phyloP scores from a whole-genome alignment of 306 rosid species.

The Citrullus mucosospermus region DNA sequence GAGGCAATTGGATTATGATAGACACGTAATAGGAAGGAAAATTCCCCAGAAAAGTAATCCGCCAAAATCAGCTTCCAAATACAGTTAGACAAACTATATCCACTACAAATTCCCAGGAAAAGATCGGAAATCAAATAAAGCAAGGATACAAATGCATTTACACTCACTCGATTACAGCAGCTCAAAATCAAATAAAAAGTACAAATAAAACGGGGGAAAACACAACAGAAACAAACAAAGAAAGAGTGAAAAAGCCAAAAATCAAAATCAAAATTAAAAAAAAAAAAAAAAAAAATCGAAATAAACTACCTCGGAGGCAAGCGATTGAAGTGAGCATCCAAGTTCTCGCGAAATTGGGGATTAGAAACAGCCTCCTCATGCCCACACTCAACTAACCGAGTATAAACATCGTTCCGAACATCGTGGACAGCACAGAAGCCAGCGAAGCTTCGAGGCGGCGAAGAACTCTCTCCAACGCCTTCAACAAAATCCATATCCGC shows the following conservation, averaged over 20 bases:
- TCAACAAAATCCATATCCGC: constrained; percentile 69
- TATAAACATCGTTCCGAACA: constrained; percentile 62
- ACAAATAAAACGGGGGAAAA: neutral
- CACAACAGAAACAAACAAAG: neutral
- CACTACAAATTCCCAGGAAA: neutral
- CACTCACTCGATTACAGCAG: neutral
- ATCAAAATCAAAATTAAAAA: neutral
- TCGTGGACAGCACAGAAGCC: constrained; percentile 53
- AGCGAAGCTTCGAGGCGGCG: constrained; percentile 69
- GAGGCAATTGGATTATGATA: neutral
- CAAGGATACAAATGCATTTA: neutral
- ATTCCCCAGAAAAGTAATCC: neutral
- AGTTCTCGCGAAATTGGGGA: constrained; percentile 67
- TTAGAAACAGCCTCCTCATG: constrained; percentile 45
- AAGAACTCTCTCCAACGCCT: constrained; percentile 95
- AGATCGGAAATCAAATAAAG: neutral
- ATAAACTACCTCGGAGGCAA: constrained; percentile 68
- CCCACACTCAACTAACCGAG: constrained; percentile 59
- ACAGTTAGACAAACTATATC: neutral
- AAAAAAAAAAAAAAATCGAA: neutral
- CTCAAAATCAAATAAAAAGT: neutral
- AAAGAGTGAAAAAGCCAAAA: neutral
- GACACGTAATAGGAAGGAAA: neutral
- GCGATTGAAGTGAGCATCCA: constrained; percentile 90
- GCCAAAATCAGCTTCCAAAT: neutral